Evolutionary conservation across 148 eudicot genomes (phyloP).

Genomic region (Persicaria maculosa): DNA sequence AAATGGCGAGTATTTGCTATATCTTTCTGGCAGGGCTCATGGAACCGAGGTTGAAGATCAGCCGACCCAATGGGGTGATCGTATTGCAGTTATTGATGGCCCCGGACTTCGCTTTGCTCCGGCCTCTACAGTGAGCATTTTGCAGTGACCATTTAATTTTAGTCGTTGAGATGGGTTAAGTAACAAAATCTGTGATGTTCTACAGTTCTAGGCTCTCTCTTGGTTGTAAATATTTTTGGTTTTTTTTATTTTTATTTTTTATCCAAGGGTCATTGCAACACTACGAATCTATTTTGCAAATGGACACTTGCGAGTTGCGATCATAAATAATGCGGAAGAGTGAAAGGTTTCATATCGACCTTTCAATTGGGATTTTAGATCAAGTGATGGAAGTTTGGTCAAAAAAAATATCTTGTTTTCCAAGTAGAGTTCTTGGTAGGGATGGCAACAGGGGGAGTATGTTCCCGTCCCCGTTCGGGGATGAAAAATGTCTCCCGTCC

Average conservation of each 20-base stretch:
- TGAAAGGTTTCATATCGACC: too few relatives aligned
- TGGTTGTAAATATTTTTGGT: neutral
- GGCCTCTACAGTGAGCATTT: conserved; percentile 34
- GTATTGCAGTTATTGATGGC: conserved; percentile 71
- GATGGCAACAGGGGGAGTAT: too few relatives aligned
- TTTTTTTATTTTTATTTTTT: neutral
- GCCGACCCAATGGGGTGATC: conserved; percentile 38
- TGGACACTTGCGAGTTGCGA: too few relatives aligned
- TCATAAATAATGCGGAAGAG: too few relatives aligned
- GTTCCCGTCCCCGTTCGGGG: too few relatives aligned
- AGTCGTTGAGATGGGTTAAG: neutral
- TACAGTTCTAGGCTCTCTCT: neutral
- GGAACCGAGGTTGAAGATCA: conserved; percentile 54
- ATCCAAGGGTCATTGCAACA: neutral
- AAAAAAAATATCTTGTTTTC: too few relatives aligned
- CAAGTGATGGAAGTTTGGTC: too few relatives aligned
- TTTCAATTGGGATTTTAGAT: too few relatives aligned
- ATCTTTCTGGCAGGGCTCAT: conserved; percentile 39
- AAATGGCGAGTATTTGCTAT: neutral
- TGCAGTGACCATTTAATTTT: neutral
- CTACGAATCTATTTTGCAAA: neutral
- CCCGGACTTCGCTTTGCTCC: conserved; percentile 61
- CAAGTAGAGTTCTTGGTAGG: too few relatives aligned
- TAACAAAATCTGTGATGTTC: neutral
- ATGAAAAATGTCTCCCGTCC: too few relatives aligned